Conservation (phyloP, 192 early-diverging fungal genomes). For the Coemansia sp. region DNA sequence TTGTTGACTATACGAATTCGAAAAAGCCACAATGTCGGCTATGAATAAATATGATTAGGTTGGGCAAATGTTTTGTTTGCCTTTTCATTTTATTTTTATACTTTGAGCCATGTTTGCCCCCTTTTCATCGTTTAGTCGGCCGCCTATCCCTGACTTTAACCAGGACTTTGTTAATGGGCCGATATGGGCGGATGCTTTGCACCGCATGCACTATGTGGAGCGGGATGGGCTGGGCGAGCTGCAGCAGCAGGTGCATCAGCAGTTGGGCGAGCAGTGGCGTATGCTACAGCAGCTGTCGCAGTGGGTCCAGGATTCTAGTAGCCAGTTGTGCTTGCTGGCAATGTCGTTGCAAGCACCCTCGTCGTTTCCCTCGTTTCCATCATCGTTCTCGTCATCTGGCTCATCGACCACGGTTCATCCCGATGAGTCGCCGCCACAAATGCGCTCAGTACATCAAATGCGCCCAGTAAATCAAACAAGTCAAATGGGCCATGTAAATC, state of each 20-base stretch:
- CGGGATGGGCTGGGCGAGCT: conserved; percentile 20
- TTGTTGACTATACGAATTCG: background rate
- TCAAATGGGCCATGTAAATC: no score
- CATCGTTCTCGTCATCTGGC: background rate
- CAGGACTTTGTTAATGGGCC: conserved; percentile 9
- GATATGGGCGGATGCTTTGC: conserved; percentile 7
- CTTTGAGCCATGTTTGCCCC: conserved; percentile 5
- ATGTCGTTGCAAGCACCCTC: conserved; percentile 5
- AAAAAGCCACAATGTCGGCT: no score
- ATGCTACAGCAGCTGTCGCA: conserved; percentile 36
- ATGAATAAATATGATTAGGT: no score
- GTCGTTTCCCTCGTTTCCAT: background rate
- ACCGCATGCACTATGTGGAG: conserved; percentile 12
- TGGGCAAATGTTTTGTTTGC: background rate
- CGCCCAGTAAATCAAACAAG: background rate
- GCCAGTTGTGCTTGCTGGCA: conserved; percentile 29
- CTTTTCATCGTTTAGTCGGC: background rate
- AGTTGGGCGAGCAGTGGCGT: conserved; percentile 47
- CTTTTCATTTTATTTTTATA: background rate
- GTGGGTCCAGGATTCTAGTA: conserved; percentile 30
- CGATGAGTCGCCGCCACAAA: background rate
- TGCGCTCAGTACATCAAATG: background rate
- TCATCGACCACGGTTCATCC: conserved; percentile 2
- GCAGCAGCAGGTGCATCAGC: conserved; percentile 24
- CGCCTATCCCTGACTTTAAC: conserved; percentile 5